Base-by-base conservation (phyloP, 148 eudicot genomes). In the Cornus suecica region DNA sequence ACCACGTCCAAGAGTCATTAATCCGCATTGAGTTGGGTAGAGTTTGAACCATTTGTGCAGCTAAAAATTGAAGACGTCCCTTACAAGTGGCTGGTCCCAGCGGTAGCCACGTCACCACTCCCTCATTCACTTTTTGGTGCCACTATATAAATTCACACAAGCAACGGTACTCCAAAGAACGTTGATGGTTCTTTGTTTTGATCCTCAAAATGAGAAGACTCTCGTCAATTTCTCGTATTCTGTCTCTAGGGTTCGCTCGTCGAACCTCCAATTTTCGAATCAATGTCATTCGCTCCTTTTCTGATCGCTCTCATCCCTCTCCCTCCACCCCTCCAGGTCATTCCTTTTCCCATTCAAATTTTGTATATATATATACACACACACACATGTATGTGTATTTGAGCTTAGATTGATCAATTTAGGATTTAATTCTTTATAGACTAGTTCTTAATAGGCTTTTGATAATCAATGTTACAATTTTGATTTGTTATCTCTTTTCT, bases 271-370 rank as follows among this genome's bases (percentile, higher is more conserved):
- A 77, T 79, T 77, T 70, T 25, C 83, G 80, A 11, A 64, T 26
- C 76, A 68, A 80, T 80, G 74, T 79, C 64, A 66, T 80, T 71
- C 89, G 90, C 65, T 76, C 68, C 65, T 80, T 70, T 67, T 65
- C 54, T 61, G 76, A 77, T 77, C 77, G 48, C 14, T 61, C 78
- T 3, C 23, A 31, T 56, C 66, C 68, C 61, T 73, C 87, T 65
- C 61, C 60, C 73, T 78, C 90, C 76, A 65, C 51, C 11, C 84
- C 62, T 71, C 77, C 78, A 70, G 96, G 96, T 91, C 76, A 72
- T 45, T 34, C 54, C 63, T 54, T 20, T 25, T 7, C 56, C 58
- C 37, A 20, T 16, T 0, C 25, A 66, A 34, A 42, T 25, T 68
- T 15, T 72, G 48, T 54, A 5, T 15, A 54, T 1, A 14, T 54